phyloP scores from a whole-genome alignment of 441 rosid genomes.

The Pelargonium cotyledonis region DNA sequence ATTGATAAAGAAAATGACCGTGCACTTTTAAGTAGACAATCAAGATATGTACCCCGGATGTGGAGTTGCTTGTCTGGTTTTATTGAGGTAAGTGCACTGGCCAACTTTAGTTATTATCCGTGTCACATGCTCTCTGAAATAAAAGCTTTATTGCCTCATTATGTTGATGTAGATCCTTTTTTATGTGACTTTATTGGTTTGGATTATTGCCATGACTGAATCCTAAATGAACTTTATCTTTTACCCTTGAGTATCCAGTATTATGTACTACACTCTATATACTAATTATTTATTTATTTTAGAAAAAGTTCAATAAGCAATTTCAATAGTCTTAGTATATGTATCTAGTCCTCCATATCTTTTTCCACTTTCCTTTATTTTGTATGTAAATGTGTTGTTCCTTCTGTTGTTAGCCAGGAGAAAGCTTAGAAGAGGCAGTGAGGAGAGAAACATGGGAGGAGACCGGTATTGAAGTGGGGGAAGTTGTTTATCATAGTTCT shows the following conservation, averaged over 20 bases:
- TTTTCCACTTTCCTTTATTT: slow-evolving; percentile 3
- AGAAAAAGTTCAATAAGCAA: neutral
- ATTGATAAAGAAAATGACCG: slow-evolving; percentile 77
- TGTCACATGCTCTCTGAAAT: neutral
- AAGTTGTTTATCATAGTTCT: slow-evolving; percentile 85
- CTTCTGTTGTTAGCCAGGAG: slow-evolving; percentile 65
- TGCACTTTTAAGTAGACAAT: slow-evolving; percentile 68
- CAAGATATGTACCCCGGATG: slow-evolving; percentile 75
- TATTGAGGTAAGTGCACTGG: slow-evolving; percentile 51
- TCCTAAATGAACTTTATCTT: neutral
- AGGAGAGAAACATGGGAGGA: slow-evolving; percentile 95
- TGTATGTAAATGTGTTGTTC: neutral
- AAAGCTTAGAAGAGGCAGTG: slow-evolving; percentile 96
- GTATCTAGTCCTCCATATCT: neutral
- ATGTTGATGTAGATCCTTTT: neutral
- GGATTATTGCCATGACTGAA: neutral
- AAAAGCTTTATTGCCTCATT: neutral
- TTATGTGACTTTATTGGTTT: neutral
- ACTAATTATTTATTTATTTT: neutral
- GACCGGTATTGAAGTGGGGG: slow-evolving; percentile 89
- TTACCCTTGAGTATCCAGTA: neutral
- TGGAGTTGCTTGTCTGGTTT: slow-evolving; percentile 98
- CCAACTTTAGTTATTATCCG: neutral
- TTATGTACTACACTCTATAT: neutral
- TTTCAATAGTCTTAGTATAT: neutral